Conservation (phyloP, 768 basidiomycete genomes). For the Pulveroboletus sp. region DNA sequence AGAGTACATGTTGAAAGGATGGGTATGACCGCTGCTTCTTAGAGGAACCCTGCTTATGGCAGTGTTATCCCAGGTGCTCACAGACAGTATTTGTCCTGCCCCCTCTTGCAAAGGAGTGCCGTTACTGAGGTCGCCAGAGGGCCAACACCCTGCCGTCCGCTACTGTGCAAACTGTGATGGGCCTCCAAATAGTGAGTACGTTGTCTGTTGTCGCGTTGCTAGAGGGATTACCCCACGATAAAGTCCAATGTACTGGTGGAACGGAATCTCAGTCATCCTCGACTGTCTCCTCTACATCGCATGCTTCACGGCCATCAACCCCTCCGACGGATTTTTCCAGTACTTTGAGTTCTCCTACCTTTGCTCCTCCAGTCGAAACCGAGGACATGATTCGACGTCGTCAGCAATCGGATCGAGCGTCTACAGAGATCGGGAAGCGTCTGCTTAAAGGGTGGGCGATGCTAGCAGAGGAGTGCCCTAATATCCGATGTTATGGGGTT, state of each 20-base stretch:
- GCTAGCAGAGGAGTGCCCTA: constrained; percentile 83
- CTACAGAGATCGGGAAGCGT: constrained; percentile 71
- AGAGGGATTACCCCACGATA: constrained; percentile 6
- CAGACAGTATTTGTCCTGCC: constrained; percentile 57
- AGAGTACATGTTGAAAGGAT: constrained; percentile 71
- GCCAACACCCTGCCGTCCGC: constrained; percentile 38
- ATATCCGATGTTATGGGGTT: constrained; percentile 63
- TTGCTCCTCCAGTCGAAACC: constrained; percentile 60
- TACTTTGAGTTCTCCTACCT: constrained; percentile 54
- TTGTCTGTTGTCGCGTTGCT: not conserved
- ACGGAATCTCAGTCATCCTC: constrained; percentile 33
- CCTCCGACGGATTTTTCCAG: constrained; percentile 75
- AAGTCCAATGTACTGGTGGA: constrained; percentile 16
- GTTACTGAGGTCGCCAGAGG: constrained; percentile 65
- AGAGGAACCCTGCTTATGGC: constrained; percentile 4
- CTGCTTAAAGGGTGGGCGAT: constrained; percentile 84
- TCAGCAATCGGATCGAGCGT: constrained; percentile 77
- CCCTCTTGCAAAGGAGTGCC: constrained; percentile 55
- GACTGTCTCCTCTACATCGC: constrained; percentile 46
- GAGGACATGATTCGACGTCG: constrained; percentile 63
- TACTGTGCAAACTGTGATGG: constrained; percentile 65
- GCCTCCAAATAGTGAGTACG: constrained; percentile 31
- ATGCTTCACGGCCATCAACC: constrained; percentile 61
- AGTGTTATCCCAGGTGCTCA: constrained; percentile 46
- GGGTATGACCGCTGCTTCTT: constrained; percentile 39